Evolutionary conservation across 1,284 basidiomycete species (phyloP).

Genomic region (Gastroboletus turbinatus): DNA sequence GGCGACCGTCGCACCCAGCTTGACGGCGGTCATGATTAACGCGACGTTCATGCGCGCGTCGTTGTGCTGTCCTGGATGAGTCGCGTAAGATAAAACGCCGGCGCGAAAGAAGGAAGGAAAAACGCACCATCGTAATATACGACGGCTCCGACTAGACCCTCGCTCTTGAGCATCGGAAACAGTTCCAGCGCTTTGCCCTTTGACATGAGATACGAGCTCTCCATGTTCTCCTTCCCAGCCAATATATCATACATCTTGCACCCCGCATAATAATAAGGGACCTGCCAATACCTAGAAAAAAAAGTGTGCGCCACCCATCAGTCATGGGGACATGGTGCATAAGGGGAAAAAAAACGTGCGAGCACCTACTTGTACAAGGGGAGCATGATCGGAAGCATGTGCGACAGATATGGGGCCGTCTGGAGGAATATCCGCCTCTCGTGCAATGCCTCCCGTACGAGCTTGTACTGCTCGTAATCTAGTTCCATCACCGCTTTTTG

Average conservation of each 20-base stretch:
- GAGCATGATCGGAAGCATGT: slow-evolving; percentile 93
- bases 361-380: slow-evolving; percentile 77
- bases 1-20: slow-evolving; percentile 85
- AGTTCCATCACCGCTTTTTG: slow-evolving; percentile 96
- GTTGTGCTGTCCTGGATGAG: slow-evolving; percentile 84
- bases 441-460: slow-evolving; percentile 91
- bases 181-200: slow-evolving; percentile 90
- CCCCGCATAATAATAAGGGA: slow-evolving; percentile 94
- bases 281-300: slow-evolving; percentile 82
- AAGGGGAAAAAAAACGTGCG: no score
- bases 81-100: neutral
- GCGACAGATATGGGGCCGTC: slow-evolving; percentile 91
- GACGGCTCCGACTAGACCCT: slow-evolving; percentile 92
- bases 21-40: slow-evolving; percentile 90
- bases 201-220: slow-evolving; percentile 91
- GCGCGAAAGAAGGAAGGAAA: neutral
- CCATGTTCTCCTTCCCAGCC: slow-evolving; percentile 97
- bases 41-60: slow-evolving; percentile 98
- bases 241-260: slow-evolving; percentile 97
- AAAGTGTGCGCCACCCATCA: neutral
- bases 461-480: slow-evolving; percentile 96
- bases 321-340: neutral
- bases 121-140: slow-evolving; percentile 92
- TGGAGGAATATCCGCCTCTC: slow-evolving; percentile 94
- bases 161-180: slow-evolving; percentile 94